Conservation (phyloP, 2,329 filamentous ascomycete genomes). For the Clarireedia paspali region DNA sequence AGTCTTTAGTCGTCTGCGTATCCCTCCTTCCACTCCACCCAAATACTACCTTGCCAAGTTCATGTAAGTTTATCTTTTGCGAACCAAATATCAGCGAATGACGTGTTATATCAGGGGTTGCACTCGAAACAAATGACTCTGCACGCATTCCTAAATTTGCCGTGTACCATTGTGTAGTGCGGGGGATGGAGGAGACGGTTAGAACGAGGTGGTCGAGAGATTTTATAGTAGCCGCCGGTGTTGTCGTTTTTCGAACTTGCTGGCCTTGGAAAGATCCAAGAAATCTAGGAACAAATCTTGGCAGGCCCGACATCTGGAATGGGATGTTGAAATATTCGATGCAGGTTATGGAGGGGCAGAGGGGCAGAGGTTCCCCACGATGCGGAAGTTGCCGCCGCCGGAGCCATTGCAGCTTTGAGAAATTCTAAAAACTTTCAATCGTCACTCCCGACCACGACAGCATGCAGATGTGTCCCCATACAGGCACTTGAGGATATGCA, state of each 20-base stretch:
- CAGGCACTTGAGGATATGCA: no score
- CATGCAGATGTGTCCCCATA: no score
- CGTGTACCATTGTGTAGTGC: slow-evolving; percentile 47
- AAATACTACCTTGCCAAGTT: slow-evolving; percentile 35
- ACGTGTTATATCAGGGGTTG: slow-evolving; percentile 32
- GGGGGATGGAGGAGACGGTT: slow-evolving; percentile 43
- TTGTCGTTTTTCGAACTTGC: slow-evolving; percentile 5
- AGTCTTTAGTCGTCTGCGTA: no score
- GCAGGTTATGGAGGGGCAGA: background rate
- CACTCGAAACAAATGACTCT: slow-evolving; percentile 40
- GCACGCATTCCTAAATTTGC: slow-evolving; percentile 48
- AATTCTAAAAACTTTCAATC: no score
- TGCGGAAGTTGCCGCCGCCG: background rate
- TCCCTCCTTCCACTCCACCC: background rate
- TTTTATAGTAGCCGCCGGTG: slow-evolving; percentile 17
- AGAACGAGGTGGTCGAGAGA: slow-evolving; percentile 52
- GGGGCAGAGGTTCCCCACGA: background rate
- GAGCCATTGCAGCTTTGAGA: background rate
- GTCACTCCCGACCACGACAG: no score
- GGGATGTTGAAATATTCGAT: background rate
- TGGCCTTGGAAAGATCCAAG: background rate
- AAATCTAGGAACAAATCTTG: background rate
- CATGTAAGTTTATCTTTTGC: slow-evolving; percentile 56
- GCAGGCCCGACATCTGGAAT: background rate
- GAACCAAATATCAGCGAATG: slow-evolving; percentile 48